Evolutionary conservation across 2,329 filamentous ascomycete genomes (phyloP).

Genomic region (Cladosporium sp.): DNA sequence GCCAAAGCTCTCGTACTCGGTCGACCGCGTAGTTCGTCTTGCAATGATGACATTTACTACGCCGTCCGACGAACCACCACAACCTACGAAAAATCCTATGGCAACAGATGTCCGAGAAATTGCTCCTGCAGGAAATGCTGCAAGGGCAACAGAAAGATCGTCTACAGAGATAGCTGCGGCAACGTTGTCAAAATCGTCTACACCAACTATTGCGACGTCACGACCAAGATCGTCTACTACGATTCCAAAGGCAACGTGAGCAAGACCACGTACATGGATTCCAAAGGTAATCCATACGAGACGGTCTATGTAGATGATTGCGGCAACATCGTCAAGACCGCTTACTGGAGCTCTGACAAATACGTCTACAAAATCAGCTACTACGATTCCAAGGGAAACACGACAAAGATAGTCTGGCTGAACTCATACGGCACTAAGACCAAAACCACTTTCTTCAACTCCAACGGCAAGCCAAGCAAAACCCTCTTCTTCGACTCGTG

Average conservation of each 20-base stretch:
- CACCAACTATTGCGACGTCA: not conserved
- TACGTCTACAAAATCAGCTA: not conserved
- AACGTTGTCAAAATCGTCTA: constrained; percentile 1
- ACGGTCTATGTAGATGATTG: not conserved
- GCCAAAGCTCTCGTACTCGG: not conserved
- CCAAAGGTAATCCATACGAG: not conserved
- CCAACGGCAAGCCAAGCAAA: not conserved
- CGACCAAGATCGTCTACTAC: not conserved
- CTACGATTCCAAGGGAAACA: constrained; percentile 2
- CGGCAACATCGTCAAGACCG: not conserved
- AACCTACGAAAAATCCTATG: not conserved
- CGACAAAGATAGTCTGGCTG: not conserved
- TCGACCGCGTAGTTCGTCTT: not conserved
- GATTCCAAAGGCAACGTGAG: not conserved
- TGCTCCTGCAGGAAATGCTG: not conserved
- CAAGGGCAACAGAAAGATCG: not conserved
- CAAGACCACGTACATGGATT: not conserved
- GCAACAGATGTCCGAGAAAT: not conserved
- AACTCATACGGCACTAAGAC: not conserved
- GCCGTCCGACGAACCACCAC: not conserved
- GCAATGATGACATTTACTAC: not conserved
- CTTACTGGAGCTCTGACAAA: not conserved
- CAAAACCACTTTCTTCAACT: not conserved
- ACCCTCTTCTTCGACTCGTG: not conserved
- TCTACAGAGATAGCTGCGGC: constrained; percentile 5